Base-by-base conservation (phyloP, 2,329 filamentous ascomycete genomes). In the Aspergillus pseudoviridinutans region DNA sequence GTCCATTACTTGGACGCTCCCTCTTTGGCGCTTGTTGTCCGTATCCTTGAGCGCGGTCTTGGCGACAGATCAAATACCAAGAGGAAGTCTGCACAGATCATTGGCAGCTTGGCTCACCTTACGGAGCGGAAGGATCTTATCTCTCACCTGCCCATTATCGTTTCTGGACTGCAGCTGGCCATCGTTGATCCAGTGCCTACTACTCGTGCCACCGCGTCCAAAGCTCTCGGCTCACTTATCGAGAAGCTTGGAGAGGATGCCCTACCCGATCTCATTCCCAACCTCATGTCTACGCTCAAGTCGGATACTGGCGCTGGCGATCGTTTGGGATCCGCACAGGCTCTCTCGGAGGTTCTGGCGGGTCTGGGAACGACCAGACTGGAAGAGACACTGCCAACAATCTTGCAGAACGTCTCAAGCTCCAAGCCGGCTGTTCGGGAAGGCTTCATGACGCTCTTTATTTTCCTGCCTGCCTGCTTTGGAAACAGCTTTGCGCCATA, bases 361-460 rank as follows among this genome's bases (percentile, higher is more conserved):
- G 95, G 94, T 63, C 81, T 99, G 68, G 94, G 95, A 64, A 99
- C 94, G 1, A 84, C 89, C 52, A 89, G 94, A 65, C 80, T 99
- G 65, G 94, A 99, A 75, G 95, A 99, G 76, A 97, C 92, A 4
- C 80, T 99, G 49, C 95, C 94, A 42, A 97, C 93, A 12, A 96
- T 99, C 66, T 78, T 99, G 44, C 93, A 97, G 69, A 99, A 99
- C 69, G 93, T 96, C 64, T 87, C 91, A 65, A 97, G 93, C 68
- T 86, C 88, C 65, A 97, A 96, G 76, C 74, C 94, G 20, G 87
- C 92, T 55, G 91, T 99, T 62, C 87, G 94, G 67, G 94, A 99
- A 80, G 94, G 94, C 49, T 99, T 99, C 80, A 99, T 99, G 94
- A 97, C 94, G 7, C 84, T 99, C 44, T 99, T 99, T 78, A 97